These are phyloP conservation scores for Aspergillus ruber DNA, from an alignment of 2,329 filamentous ascomycete species.

Conservation along the genomic window DNA sequence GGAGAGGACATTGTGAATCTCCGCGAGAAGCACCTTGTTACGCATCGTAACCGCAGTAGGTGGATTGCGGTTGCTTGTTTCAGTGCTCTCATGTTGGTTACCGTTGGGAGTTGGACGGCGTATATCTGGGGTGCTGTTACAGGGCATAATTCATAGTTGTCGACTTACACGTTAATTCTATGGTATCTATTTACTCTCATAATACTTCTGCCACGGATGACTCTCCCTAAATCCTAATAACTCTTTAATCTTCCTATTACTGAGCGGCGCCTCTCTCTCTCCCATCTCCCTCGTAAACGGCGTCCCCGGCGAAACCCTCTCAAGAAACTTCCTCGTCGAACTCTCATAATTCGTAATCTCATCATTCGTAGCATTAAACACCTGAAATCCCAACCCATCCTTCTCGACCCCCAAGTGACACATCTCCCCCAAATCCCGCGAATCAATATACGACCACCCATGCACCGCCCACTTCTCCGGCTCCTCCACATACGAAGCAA, in stretches of 20 bases:
- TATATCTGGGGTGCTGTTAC: constrained; percentile 58
- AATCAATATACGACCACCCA: constrained; percentile 59
- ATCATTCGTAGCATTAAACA: constrained; percentile 61
- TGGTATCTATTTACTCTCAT: neutral
- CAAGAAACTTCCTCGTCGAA: constrained; percentile 49
- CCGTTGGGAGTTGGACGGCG: constrained; percentile 44
- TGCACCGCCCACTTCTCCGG: constrained; percentile 50
- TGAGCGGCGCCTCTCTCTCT: constrained; percentile 54
- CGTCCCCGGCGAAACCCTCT: constrained; percentile 44
- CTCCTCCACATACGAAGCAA: constrained; percentile 45
- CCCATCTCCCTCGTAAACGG: constrained; percentile 52
- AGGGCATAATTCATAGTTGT: constrained; percentile 38
- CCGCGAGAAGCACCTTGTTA: constrained; percentile 37
- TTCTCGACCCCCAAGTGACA: constrained; percentile 50
- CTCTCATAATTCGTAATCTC: constrained; percentile 49
- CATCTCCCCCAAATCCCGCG: constrained; percentile 56
- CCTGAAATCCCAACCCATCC: constrained; percentile 46
- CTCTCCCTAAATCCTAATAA: constrained; percentile 55
- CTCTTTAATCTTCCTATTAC: constrained; percentile 54
- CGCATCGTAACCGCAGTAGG: constrained; percentile 33
- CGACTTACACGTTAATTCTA: no score
- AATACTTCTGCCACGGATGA: constrained; percentile 31
- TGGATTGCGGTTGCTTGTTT: constrained; percentile 42
- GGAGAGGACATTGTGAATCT: constrained; percentile 38
- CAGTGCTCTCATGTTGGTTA: constrained; percentile 38